phyloP scores from a whole-genome alignment of 495 filamentous ascomycete species.

The Ascodesmis nigricans region DNA sequence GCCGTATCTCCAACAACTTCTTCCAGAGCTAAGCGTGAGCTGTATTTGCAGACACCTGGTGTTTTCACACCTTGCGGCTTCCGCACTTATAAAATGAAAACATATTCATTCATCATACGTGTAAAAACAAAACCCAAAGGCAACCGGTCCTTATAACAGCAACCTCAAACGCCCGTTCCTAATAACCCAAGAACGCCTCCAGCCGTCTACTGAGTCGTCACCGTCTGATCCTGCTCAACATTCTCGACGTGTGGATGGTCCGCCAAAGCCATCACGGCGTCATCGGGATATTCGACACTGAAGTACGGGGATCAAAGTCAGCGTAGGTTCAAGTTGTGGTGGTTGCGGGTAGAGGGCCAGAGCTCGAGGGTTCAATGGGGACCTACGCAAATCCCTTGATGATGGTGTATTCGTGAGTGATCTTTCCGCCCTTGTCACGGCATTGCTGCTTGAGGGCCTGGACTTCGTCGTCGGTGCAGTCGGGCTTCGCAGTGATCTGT shows the following conservation, averaged over 20 bases:
- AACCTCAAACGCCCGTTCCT: too few relatives aligned
- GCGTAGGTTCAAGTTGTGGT: background rate
- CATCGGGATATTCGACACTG: slow-evolving; percentile 55
- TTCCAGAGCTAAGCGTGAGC: too few relatives aligned
- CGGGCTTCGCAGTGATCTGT: slow-evolving; percentile 60
- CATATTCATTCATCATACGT: too few relatives aligned
- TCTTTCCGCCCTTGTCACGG: slow-evolving; percentile 49
- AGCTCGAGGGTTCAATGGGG: slow-evolving; percentile 1
- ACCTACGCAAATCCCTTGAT: slow-evolving; percentile 83
- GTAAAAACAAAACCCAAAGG: too few relatives aligned
- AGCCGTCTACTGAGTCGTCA: slow-evolving; percentile 43
- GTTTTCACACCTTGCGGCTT: too few relatives aligned
- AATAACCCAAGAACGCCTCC: too few relatives aligned
- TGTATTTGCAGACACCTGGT: too few relatives aligned
- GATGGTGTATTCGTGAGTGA: slow-evolving; percentile 58
- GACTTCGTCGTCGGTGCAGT: slow-evolving; percentile 36
- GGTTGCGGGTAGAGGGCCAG: background rate
- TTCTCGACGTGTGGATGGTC: slow-evolving; percentile 43
- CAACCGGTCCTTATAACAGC: too few relatives aligned
- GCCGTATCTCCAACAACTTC: too few relatives aligned
- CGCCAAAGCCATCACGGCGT: slow-evolving; percentile 36
- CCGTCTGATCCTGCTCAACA: slow-evolving; percentile 50
- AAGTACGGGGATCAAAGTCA: slow-evolving; percentile 1
- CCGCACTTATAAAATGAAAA: too few relatives aligned
- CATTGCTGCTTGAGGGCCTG: slow-evolving; percentile 54